Percentiles rank a stretch among this genome's conserved stretches.
Conservation (phyloP, 2,329 filamentous ascomycete genomes). For the Fusarium temperatum region DNA sequence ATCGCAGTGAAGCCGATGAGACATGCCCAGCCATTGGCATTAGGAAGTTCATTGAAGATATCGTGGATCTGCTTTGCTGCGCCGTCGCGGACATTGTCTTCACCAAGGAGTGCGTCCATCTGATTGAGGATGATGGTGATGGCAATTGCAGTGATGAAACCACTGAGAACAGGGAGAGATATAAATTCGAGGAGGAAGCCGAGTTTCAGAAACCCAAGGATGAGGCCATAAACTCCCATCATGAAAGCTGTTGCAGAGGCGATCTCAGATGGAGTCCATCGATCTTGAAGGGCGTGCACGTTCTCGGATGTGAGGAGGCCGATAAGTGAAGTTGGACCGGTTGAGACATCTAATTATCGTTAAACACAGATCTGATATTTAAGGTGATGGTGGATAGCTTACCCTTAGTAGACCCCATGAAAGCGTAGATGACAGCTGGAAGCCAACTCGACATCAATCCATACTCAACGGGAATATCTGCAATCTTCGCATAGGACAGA, state of each 20-base stretch:
- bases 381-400: neutral
- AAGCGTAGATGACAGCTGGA: slow-evolving; percentile 64
- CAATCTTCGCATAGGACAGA: slow-evolving; percentile 70
- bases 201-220: slow-evolving; percentile 68
- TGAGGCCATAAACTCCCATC: slow-evolving; percentile 68
- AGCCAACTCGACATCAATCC: slow-evolving; percentile 69
- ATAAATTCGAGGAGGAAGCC: slow-evolving; percentile 74
- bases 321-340: slow-evolving; percentile 71
- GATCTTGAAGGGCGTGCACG: slow-evolving; percentile 59
- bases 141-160: slow-evolving; percentile 73
- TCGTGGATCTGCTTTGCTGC: slow-evolving; percentile 67
- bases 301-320: slow-evolving; percentile 71
- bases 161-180: slow-evolving; percentile 69
- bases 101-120: slow-evolving; percentile 67
- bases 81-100: slow-evolving; percentile 58
- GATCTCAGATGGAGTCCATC: slow-evolving; percentile 64
- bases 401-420: slow-evolving; percentile 72
- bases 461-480: slow-evolving; percentile 68
- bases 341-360: slow-evolving; percentile 61
- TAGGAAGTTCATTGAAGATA: slow-evolving; percentile 63
- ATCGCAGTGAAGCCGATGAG: slow-evolving; percentile 68
- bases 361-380: neutral
- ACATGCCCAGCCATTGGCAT: slow-evolving; percentile 66
- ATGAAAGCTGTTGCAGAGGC: slow-evolving; percentile 70
- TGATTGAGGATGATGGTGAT: slow-evolving; percentile 74